These are phyloP conservation scores for Trichoderma semiorbis DNA, from an alignment of 2,329 filamentous ascomycete genomes.

Conservation along the genomic window DNA sequence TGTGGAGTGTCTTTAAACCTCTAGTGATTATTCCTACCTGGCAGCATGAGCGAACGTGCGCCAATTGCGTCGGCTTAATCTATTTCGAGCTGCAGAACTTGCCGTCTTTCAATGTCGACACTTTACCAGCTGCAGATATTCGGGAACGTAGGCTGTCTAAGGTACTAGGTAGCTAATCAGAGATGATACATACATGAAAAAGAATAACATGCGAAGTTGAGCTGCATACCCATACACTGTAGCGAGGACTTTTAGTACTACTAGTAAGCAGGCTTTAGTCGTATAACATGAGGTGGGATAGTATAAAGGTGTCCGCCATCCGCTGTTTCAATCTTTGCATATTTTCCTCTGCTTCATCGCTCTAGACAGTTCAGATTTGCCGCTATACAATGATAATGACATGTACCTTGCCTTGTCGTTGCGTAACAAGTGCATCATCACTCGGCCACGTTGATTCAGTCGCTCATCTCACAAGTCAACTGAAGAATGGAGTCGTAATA, in stretches of 20 bases:
- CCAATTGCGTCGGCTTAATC: too few species aligned
- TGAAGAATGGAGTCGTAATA: not conserved
- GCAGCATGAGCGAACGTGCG: too few species aligned
- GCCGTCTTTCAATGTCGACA: not conserved
- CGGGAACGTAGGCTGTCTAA: too few species aligned
- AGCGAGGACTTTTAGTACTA: too few species aligned
- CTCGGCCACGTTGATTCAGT: not conserved
- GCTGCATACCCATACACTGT: too few species aligned
- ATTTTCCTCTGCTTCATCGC: not conserved
- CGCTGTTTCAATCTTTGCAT: not conserved
- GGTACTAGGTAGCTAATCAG: too few species aligned
- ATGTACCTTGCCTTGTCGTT: not conserved
- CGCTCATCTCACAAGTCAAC: not conserved
- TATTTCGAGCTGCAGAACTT: not conserved
- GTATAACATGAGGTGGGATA: not conserved
- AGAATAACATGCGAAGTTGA: too few species aligned
- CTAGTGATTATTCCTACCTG: too few species aligned
- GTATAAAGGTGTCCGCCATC: not conserved
- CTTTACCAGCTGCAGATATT: too few species aligned
- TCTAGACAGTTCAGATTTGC: not conserved
- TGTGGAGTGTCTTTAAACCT: too few species aligned
- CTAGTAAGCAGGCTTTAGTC: too few species aligned
- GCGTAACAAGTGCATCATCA: not conserved
- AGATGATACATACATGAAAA: too few species aligned
- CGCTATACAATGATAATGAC: not conserved